Conservation (phyloP, 805 yeast species). For the Yamadazyma endophytica region DNA sequence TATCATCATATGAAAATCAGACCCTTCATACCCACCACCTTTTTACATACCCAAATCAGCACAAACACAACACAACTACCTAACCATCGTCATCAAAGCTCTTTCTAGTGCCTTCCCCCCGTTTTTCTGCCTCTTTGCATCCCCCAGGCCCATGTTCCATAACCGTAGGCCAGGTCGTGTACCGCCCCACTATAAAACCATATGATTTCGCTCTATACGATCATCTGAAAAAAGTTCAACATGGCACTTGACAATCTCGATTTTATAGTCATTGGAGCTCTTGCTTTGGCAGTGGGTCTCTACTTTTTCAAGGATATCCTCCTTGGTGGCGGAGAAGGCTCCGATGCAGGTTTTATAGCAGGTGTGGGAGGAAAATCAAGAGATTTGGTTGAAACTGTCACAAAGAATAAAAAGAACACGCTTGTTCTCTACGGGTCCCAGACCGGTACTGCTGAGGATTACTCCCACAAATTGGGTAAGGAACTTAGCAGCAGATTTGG, state of each 20-base stretch:
- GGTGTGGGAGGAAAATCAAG: slow-evolving; percentile 39
- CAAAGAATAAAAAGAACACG: slow-evolving; percentile 64
- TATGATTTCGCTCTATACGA: too few relatives aligned
- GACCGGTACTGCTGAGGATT: slow-evolving; percentile 98
- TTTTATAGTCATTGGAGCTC: slow-evolving; percentile 58
- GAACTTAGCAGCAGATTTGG: slow-evolving; percentile 82
- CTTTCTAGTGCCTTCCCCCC: too few relatives aligned
- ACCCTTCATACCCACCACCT: too few relatives aligned
- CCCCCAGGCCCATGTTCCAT: too few relatives aligned
- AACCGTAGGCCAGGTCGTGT: too few relatives aligned
- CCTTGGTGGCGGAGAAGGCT: slow-evolving; percentile 27
- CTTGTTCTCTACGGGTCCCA: slow-evolving; percentile 89
- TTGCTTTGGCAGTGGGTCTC: slow-evolving; percentile 60
- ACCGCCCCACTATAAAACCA: too few relatives aligned
- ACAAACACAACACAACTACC: too few relatives aligned
- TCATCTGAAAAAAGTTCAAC: too few relatives aligned
- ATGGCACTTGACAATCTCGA: slow-evolving; percentile 74
- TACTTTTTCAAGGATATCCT: slow-evolving; percentile 64
- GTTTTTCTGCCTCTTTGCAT: too few relatives aligned
- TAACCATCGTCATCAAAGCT: too few relatives aligned
- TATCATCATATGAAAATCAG: too few relatives aligned
- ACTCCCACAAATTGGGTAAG: slow-evolving; percentile 84
- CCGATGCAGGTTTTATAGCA: slow-evolving; percentile 27
- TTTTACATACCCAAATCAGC: too few relatives aligned
- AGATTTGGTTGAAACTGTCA: slow-evolving; percentile 55